Conservation (phyloP, 2,329 filamentous ascomycete genomes). For the Trichoderma guizhouense region DNA sequence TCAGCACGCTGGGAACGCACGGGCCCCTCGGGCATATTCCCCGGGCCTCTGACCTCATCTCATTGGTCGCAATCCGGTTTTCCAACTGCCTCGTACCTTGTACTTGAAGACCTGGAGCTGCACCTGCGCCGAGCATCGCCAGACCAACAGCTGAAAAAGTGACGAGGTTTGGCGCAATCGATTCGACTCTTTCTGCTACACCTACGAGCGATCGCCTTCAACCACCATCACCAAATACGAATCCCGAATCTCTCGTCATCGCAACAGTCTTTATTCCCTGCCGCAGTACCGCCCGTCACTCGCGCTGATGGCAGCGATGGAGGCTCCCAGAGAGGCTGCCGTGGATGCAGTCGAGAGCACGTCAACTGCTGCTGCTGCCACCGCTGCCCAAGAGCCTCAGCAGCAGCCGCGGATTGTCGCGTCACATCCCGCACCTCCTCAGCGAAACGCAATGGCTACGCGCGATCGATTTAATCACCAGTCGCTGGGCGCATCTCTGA, state of each 20-base stretch:
- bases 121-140: conserved; percentile 15
- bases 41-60: conserved; percentile 20
- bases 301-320: conserved; percentile 13
- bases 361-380: neutral
- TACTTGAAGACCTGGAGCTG: conserved; percentile 12
- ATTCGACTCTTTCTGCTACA: neutral
- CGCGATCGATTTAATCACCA: conserved; percentile 59
- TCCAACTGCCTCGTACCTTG: neutral
- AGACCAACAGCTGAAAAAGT: conserved; percentile 9
- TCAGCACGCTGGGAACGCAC: neutral
- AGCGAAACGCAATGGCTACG: conserved; percentile 28
- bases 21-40: conserved; percentile 14
- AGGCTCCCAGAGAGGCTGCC: conserved; percentile 7
- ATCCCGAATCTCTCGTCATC: neutral
- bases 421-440: conserved; percentile 25
- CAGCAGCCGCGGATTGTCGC: conserved; percentile 22
- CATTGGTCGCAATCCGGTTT: conserved; percentile 19
- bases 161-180: conserved; percentile 1
- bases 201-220: neutral
- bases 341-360: conserved; percentile 2
- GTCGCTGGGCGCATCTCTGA: conserved; percentile 63
- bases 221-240: neutral
- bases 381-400: conserved; percentile 16
- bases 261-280: neutral
- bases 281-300: neutral